Conservation (phyloP, 495 filamentous ascomycete genomes). For the Parathielavia appendiculata region DNA sequence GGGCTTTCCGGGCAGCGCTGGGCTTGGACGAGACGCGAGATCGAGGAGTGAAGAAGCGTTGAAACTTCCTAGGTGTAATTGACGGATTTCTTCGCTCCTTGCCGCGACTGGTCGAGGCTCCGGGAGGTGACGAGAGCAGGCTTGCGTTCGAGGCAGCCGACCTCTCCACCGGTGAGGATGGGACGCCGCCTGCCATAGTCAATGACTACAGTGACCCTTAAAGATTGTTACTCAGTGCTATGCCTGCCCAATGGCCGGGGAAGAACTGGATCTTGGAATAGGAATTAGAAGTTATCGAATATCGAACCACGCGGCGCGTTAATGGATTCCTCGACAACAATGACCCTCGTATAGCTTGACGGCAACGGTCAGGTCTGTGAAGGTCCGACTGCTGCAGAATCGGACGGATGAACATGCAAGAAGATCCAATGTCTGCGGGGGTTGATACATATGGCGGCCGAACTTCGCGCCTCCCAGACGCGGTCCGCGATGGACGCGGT, state of each 20-base stretch:
- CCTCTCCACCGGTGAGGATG: conserved; percentile 22
- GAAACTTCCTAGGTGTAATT: conserved; percentile 70
- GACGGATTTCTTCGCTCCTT: conserved; percentile 49
- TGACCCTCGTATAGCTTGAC: not conserved
- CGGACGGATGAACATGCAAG: not conserved
- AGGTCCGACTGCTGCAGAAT: not conserved
- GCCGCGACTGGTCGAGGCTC: conserved; percentile 26
- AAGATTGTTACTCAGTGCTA: no score
- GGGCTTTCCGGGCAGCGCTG: conserved; percentile 55
- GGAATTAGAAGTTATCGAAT: not conserved
- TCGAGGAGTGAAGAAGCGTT: conserved; percentile 76
- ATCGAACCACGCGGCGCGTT: not conserved
- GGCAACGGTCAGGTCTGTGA: not conserved
- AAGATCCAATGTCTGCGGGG: not conserved
- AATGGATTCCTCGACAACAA: not conserved
- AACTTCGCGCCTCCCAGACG: conserved; percentile 17
- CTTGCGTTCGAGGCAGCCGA: conserved; percentile 23
- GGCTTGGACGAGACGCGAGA: conserved; percentile 41
- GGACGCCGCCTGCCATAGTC: conserved; percentile 22
- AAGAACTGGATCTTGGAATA: not conserved
- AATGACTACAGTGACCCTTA: no score
- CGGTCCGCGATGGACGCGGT: conserved; percentile 29
- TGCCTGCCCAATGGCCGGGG: not conserved
- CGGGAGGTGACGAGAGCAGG: conserved; percentile 38
- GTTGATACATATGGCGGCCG: conserved; percentile 1